Evolutionary conservation across 208 protist species (phyloP).

Genomic region (Wallacemonas sp.): DNA sequence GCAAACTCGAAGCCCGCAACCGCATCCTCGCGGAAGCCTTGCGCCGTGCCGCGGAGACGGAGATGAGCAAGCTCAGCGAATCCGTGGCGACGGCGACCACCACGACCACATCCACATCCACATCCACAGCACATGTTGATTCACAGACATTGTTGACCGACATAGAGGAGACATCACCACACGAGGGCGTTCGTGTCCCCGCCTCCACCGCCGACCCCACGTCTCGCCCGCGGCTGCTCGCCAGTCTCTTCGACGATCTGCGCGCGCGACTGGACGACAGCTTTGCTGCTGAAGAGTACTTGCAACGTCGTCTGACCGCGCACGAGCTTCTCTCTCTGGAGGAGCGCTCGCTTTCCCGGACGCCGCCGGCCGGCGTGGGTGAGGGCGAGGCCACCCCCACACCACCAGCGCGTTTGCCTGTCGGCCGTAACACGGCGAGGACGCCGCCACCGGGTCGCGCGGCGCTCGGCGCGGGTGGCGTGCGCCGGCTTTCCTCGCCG

Average conservation of each 20-base stretch:
- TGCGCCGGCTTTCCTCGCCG: not conserved
- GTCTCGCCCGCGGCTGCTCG: slow-evolving; percentile 4
- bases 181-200: no score
- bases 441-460: no score
- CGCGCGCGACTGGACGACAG: slow-evolving; percentile 29
- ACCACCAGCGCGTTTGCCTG: no score
- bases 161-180: no score
- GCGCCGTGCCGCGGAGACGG: slow-evolving; percentile 22
- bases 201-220: not conserved
- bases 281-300: slow-evolving; percentile 27
- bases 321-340: slow-evolving; percentile 30
- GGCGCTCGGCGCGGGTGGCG: not conserved
- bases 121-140: no score
- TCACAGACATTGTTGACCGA: no score
- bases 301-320: slow-evolving; percentile 21
- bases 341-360: not conserved
- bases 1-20: slow-evolving; percentile 30
- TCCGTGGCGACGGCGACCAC: not conserved
- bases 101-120: not conserved
- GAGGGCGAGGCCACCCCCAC: slow-evolving; percentile 13
- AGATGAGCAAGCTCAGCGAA: not conserved
- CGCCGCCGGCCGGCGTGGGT: slow-evolving; percentile 19
- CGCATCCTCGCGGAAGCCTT: slow-evolving; percentile 30
- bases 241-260: slow-evolving; percentile 23
- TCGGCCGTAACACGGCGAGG: no score